Base-by-base conservation (phyloP, 225 moss, liverwort and hornwort genomes). In the Marchantia paleacea region DNA sequence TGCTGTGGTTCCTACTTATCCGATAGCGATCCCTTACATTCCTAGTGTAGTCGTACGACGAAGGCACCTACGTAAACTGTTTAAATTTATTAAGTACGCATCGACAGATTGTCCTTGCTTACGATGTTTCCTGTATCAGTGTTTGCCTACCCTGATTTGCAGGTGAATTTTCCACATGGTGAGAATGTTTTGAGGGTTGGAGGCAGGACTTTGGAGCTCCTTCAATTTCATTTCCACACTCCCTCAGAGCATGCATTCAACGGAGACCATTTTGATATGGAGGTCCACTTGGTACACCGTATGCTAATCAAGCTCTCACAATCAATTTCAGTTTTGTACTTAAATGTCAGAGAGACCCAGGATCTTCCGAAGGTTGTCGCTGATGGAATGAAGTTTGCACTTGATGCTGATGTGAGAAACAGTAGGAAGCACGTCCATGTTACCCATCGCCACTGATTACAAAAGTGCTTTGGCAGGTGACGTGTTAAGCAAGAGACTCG, bases 271-370 rank as follows among this genome's bases (percentile, higher is more conserved):
- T 92, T 84, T 79, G 82, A 90, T 52, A 95, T 91, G 92, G 93
- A 96, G 76, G 93, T 88, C 7, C 95, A 96, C 85, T 91, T 93
- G 86, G 95, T 96, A 82, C 95, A 96, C 70, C 87, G 92, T 95
- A 82, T 47, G 91, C 80, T 73, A 25, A 58, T 76, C 74, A 76
- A 25, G 67, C 77, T 81, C 69, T 86, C 31, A 28, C 66, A 19
- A 24, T 6, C 24, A n/a, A 51, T 74, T 13, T 74, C 28, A 26
- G 11, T 52, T 29, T 55, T 55, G 26, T 29, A n/a, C 0, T 2
- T 55, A 6, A 25, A 7, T 54, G 3, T 4, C 10, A 55, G n/a
- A 55, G 6, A 66, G n/a, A 39, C 22, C 48, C 8, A 47, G 20
- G 10, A 51, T 50, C 15, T 51, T 24, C 3, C 49, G 22, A n/a